These are phyloP conservation scores for Penicillium egyptiacum DNA, from an alignment of 495 filamentous ascomycete species.

Conservation along the genomic window DNA sequence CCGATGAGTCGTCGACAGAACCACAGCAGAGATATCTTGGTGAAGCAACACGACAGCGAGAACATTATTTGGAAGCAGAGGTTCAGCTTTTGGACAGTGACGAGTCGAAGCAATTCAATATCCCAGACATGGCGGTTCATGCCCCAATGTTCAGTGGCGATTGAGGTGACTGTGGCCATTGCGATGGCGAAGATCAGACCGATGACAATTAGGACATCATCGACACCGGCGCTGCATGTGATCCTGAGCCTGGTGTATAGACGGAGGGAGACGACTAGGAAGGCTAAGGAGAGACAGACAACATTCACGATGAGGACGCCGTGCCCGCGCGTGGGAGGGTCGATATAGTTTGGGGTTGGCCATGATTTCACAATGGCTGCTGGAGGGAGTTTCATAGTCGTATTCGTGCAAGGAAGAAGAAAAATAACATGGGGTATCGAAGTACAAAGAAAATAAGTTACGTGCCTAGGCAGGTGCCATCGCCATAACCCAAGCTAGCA, in stretches of 20 bases:
- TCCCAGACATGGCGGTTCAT: constrained; percentile 61
- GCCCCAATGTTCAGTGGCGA: constrained; percentile 46
- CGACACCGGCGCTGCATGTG: constrained; percentile 47
- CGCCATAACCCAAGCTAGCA: neutral
- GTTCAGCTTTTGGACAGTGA: constrained; percentile 44
- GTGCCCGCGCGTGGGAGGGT: constrained; percentile 53
- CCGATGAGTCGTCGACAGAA: constrained; percentile 56
- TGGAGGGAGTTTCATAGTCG: constrained; percentile 47
- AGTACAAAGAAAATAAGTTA: neutral
- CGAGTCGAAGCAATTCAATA: constrained; percentile 36
- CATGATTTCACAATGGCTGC: constrained; percentile 44
- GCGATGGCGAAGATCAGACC: constrained; percentile 37
- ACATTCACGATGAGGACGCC: constrained; percentile 44
- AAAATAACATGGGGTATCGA: neutral
- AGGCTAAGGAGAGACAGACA: constrained; percentile 38
- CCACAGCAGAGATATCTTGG: constrained; percentile 58
- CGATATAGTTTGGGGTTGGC: constrained; percentile 56
- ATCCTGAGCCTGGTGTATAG: constrained; percentile 50
- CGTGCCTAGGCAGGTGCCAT: neutral
- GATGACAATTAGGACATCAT: constrained; percentile 51
- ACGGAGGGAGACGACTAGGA: constrained; percentile 44
- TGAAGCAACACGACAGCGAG: constrained; percentile 51
- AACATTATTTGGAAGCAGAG: constrained; percentile 55
- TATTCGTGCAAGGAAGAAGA: neutral
- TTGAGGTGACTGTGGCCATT: constrained; percentile 44